Evolutionary conservation across 306 rosid genomes (phyloP), one percentile per base, ranked within the genome.

Genomic region (Rosa chinensis): DNA sequence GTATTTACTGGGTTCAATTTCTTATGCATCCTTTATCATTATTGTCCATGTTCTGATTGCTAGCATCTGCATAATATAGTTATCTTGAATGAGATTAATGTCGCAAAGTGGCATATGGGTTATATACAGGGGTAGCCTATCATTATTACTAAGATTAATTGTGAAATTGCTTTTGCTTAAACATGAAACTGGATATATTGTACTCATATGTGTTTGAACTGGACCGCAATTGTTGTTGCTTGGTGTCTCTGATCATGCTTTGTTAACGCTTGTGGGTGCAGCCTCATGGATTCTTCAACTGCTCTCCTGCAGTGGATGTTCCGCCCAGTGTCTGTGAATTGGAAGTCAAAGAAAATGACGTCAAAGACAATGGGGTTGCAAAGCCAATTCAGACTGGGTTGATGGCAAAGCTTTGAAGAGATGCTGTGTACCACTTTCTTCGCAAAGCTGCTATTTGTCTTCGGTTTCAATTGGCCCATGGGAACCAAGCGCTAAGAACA

Each of bases 251-350:
- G 76, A 74, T 55, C 8, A 18, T n/a, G 17, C 59, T 75, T n/a
- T 37, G 52, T 50, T 72, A 17, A 21, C 67, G 67, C 25, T 70
- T 76, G 73, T 73, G 83, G 42, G 18, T 87, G 95, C 91, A 93
- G 97, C 94, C 97, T 80, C 91, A 89, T 69, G 98, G 98, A 45
- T 93, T 94, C 92, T 92, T 94, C 89, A 90, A 94, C 77, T 85
- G 92, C 82, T 94, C 96, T 25, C 97, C 97, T n/a, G 97, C 96
- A 0, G 82, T 90, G 62, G 97, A 89, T 48, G 97, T 91, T 63
- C 92, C 97, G 0, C 97, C 89, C 25, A 90, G 70, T 70, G 35
- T 90, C 12, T 90, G 90, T 79, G 95, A 87, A 73, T 69, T 85
- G 87, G 92, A 92, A 35, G 66, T 90, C 77, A 84, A 84, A 61